Conservation (phyloP, 441 rosid species). For the Lepidium campestre region DNA sequence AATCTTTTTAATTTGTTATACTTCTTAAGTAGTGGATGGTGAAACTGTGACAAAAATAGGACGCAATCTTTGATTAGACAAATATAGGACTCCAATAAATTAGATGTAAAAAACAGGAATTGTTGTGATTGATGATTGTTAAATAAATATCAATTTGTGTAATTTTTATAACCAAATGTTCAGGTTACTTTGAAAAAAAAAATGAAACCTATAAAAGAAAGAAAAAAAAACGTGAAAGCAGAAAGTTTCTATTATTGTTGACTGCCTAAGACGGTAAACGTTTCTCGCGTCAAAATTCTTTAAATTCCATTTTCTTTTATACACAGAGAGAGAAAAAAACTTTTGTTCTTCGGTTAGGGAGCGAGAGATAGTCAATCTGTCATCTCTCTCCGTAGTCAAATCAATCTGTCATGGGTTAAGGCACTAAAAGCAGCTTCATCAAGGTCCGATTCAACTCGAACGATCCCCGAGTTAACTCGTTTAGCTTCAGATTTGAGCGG, state of each 20-base stretch:
- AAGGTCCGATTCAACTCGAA: conserved; percentile 19
- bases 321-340: conserved; percentile 5
- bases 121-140: no score
- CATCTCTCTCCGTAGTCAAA: conserved; percentile 6
- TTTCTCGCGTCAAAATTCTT: conserved; percentile 4
- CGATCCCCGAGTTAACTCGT: conserved; percentile 15
- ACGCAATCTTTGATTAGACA: no score
- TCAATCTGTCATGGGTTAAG: background rate
- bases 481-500: conserved; percentile 1
- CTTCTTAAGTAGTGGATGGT: no score
- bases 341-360: background rate
- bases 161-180: no score
- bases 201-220: background rate
- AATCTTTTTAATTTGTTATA: no score
- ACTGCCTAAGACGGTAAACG: conserved; percentile 15
- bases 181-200: no score
- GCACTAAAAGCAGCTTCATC: conserved; percentile 5
- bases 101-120: no score
- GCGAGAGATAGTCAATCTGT: background rate
- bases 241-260: conserved; percentile 29
- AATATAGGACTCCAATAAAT: no score
- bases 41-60: no score
- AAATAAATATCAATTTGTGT: no score
- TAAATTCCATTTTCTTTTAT: conserved; percentile 18
- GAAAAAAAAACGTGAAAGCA: background rate